Evolutionary conservation across 805 yeast genomes (phyloP), one percentile per base, ranked within the genome.

Genomic region (Saturnispora galanensis): DNA sequence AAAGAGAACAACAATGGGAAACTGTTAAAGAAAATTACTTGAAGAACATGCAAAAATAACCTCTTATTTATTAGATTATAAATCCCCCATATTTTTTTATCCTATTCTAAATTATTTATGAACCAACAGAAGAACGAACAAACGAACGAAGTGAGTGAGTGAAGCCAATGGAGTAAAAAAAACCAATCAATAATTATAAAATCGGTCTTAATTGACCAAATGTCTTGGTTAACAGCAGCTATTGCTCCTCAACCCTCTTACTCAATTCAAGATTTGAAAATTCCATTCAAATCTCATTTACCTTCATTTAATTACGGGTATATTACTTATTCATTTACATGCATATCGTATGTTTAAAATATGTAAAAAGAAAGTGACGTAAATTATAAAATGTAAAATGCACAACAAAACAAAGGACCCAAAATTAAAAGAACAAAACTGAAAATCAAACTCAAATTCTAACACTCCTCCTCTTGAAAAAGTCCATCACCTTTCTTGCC

Each of bases 401-500:
- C 35, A 30, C 26, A n/a, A 11, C 26, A 18, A 33, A 26, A 31
- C 26, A 37, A 18, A 18, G 12, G 26, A 31, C 13, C 8, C 16
- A 45, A 15, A 9, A 29, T 30, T 16, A 35, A 39, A 26, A 29
- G 35, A 44, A n/a, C 13, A 13, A 17, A 40, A 40, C 12, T 39
- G 28, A 15, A 12, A 18, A n/a, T 28, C 21, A 31, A 30, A 34
- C 15, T 51, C 47, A 64, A 30, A 64, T 63, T 51, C 69, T 59
- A 45, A 64, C 59, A 54, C 68, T 76, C 63, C 85, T 74, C 63
- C 89, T 73, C 58, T 81, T 81, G 67, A 82, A 81, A 59, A 82
- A 82, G 59, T 81, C 89, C 73, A 82, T 76, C 9, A 82, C 88
- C 54, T 77, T 78, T 57, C 79, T 77, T 5, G 93, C 87, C 2